Evolutionary conservation across 202 grass and related monocot genomes (phyloP), one percentile per base, ranked within the genome.

Genomic region (Bolboschoenoplectus hybrid): DNA sequence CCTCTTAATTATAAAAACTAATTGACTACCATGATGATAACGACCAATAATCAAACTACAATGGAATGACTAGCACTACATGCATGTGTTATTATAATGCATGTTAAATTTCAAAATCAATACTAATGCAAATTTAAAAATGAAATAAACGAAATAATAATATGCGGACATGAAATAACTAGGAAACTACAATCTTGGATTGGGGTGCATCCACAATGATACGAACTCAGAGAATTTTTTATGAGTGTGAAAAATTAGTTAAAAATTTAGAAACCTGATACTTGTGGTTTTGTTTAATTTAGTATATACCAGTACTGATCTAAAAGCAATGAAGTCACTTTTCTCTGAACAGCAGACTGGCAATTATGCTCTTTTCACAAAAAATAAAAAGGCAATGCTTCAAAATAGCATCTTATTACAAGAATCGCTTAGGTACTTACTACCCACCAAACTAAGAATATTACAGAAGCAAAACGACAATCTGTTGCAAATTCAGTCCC

Each of bases 371-470:
- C 49, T 77, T 77, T 77, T 36, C 12, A 39, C 44, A 53, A 77
- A 39, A 68, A 52, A 74, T 77, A 55, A 32, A 56, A 50, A 14
- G 12, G 46, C 47, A 53, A 13, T 56, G 74, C 50, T 77, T 77
- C 32, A 36, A 56, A 55, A 55, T 38, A 56, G 74, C 50, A 77
- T 55, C 73, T 77, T 77, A 77, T 77, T 56, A 56, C 12, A 76
- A 76, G 10, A 56, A 50, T 77, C 26, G n/a, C 44, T 74, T 3
- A 5, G 9, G 45, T 74, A 77, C 44, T 50, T 74, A 56, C 44
- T 50, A 74, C 44, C 70, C n/a, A 19, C 50, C 80, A 50, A 58
- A 58, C 75, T 79, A 79, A 41, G 32, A 79, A 26, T 52, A 79
- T 60, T 60, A 79, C 52, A 79, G 52, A 79, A 56, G 52, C 34